A percentile compares a stretch with the other conserved stretches of the same genome.
Conservation (phyloP, 139 green algal species). For the Marvania coccoides region DNA sequence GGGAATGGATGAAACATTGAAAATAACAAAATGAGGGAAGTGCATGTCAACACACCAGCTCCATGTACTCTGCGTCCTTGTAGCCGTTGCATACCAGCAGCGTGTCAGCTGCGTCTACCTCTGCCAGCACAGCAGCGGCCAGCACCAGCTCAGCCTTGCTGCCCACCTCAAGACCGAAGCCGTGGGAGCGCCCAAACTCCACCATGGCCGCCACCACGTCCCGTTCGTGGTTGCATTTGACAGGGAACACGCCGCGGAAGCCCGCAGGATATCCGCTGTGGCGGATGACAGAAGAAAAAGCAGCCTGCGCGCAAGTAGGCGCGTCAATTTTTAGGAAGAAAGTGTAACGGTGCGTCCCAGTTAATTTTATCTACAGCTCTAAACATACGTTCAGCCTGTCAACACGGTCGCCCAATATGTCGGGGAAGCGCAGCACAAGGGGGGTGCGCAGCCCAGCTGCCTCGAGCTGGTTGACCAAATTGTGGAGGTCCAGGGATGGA, state of each 20-base stretch:
- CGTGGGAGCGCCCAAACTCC: conserved; percentile 14
- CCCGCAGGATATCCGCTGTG: conserved; percentile 7
- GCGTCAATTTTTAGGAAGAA: not conserved
- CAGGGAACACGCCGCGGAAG: conserved; percentile 51
- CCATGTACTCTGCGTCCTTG: conserved; percentile 61
- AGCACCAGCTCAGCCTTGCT: conserved; percentile 62
- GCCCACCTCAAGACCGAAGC: conserved; percentile 56
- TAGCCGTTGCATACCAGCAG: conserved; percentile 66
- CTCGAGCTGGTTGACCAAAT: conserved; percentile 7
- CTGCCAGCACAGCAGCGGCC: conserved; percentile 19
- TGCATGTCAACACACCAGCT: conserved; percentile 37
- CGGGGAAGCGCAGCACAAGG: conserved; percentile 42
- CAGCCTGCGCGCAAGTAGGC: conserved; percentile 2
- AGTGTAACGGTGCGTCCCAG: not conserved
- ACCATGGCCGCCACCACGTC: conserved; percentile 42
- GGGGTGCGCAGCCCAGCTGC: conserved; percentile 18
- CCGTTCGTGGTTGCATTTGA: conserved; percentile 60
- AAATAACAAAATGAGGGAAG: no score
- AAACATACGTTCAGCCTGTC: conserved; percentile 19
- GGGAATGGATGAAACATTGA: not conserved
- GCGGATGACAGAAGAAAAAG: conserved; percentile 20
- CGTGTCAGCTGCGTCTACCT: conserved; percentile 4
- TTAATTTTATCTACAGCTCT: not conserved
- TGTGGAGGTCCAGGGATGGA: conserved; percentile 9
- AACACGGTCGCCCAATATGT: conserved; percentile 32